These are phyloP conservation scores for Boletellus ananas DNA, from an alignment of 768 basidiomycete species.

Conservation along the genomic window DNA sequence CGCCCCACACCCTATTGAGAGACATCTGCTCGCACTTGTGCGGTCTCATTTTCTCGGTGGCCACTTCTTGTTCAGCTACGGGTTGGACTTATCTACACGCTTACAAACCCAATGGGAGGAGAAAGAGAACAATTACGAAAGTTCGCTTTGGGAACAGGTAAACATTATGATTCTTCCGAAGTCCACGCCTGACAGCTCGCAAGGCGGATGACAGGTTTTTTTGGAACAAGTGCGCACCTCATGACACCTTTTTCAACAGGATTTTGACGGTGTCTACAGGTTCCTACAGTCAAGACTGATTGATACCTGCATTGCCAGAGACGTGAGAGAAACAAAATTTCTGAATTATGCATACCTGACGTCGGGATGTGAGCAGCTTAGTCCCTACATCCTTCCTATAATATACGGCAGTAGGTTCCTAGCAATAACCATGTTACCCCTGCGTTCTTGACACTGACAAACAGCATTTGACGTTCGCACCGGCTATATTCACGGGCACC, in stretches of 20 bases:
- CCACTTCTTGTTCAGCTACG: constrained; percentile 88
- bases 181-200: constrained; percentile 10
- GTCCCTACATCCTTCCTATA: constrained; percentile 85
- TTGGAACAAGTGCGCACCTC: constrained; percentile 71
- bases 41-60: constrained; percentile 78
- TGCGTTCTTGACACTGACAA: constrained; percentile 5
- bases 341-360: constrained; percentile 8
- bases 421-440: neutral
- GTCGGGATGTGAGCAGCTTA: constrained; percentile 50
- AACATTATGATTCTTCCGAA: constrained; percentile 22
- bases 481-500: constrained; percentile 68
- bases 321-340: constrained; percentile 46
- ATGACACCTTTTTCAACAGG: neutral
- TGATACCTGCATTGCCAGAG: constrained; percentile 50
- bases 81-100: constrained; percentile 83
- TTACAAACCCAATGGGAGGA: constrained; percentile 78
- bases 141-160: constrained; percentile 76
- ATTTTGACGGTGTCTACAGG: constrained; percentile 24
- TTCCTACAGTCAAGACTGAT: constrained; percentile 62
- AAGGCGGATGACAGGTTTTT: constrained; percentile 96
- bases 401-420: constrained; percentile 85
- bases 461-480: constrained; percentile 85
- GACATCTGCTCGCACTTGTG: constrained; percentile 81
- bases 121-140: constrained; percentile 47
- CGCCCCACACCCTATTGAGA: constrained; percentile 82